A percentile compares a stretch with the other conserved stretches of the same genome.
Evolutionary conservation across 495 filamentous ascomycete species (phyloP).

Genomic region (Hypomontagnella monticulosa): DNA sequence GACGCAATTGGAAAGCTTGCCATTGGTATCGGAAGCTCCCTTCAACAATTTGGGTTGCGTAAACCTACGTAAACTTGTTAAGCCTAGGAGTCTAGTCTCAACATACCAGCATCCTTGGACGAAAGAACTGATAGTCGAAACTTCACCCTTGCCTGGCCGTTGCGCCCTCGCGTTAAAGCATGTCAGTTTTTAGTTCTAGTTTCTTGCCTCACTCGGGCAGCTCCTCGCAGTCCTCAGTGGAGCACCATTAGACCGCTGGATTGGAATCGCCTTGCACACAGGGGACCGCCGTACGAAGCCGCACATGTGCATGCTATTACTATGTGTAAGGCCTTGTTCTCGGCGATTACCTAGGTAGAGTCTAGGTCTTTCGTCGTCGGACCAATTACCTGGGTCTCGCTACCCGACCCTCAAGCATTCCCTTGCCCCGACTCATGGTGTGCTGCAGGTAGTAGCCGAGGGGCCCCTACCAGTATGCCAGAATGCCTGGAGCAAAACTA

Average conservation of each 20-base stretch:
- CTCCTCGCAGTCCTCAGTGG: constrained; percentile 6
- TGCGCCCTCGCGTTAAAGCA: neutral
- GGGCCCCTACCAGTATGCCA: constrained; percentile 29
- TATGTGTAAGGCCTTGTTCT: constrained; percentile 21
- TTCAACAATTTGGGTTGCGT: constrained; percentile 20
- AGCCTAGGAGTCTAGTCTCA: neutral
- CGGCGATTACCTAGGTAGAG: constrained; percentile 18
- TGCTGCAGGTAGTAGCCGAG: constrained; percentile 38
- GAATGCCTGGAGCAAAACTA: constrained; percentile 12
- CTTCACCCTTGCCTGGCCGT: constrained; percentile 1
- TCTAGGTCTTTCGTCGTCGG: constrained; percentile 20
- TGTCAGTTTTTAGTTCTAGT: neutral
- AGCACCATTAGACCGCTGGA: constrained; percentile 26
- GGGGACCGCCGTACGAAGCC: constrained; percentile 11
- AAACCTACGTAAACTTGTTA: constrained; percentile 17
- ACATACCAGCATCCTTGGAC: neutral
- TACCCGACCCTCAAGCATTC: constrained; percentile 28
- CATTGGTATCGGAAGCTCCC: constrained; percentile 6
- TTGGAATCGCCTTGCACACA: constrained; percentile 11
- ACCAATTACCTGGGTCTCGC: constrained; percentile 38
- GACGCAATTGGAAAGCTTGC: constrained; percentile 17
- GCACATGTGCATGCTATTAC: constrained; percentile 26
- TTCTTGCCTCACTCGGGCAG: constrained; percentile 1
- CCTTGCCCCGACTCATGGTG: constrained; percentile 32
- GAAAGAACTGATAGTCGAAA: neutral